A percentile compares a stretch with the other conserved stretches of the same genome.
phyloP scores from a whole-genome alignment of 805 yeast species.

The Tetrapisispora iriomotensis region DNA sequence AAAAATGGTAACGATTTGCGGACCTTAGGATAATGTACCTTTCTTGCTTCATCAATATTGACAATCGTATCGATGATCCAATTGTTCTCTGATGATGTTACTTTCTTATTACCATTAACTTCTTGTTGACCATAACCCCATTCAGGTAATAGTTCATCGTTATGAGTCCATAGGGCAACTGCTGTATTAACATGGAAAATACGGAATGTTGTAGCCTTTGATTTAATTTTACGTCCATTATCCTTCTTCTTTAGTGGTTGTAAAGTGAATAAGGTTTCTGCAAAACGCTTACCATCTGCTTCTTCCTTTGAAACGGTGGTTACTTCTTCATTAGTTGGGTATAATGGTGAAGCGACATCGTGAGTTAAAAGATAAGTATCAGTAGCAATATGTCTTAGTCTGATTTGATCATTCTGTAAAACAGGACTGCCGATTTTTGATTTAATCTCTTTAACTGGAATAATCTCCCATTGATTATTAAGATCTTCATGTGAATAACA shows the following conservation, averaged over 20 bases:
- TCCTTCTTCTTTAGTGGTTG: slow-evolving; percentile 49
- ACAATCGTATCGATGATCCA: slow-evolving; percentile 73
- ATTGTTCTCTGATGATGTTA: slow-evolving; percentile 51
- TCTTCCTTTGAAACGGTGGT: slow-evolving; percentile 58
- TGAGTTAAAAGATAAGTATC: slow-evolving; percentile 76
- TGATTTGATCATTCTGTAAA: slow-evolving; percentile 59
- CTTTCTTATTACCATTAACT: slow-evolving; percentile 86
- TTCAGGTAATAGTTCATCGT: slow-evolving; percentile 76
- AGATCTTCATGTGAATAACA: slow-evolving; percentile 44
- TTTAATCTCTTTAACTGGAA: slow-evolving; percentile 48
- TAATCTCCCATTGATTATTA: slow-evolving; percentile 79
- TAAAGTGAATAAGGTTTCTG: slow-evolving; percentile 71
- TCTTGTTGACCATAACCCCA: slow-evolving; percentile 93
- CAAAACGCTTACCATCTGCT: slow-evolving; percentile 44
- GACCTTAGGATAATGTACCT: slow-evolving; percentile 52
- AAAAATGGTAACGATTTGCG: slow-evolving; percentile 61
- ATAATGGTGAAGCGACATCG: slow-evolving; percentile 91
- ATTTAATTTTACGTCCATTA: slow-evolving; percentile 39
- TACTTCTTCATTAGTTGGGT: slow-evolving; percentile 89
- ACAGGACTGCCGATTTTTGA: slow-evolving; percentile 41
- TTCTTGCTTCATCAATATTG: slow-evolving; percentile 54
- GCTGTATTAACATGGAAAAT: slow-evolving; percentile 75
- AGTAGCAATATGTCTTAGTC: slow-evolving; percentile 74
- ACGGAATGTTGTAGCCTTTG: slow-evolving; percentile 60
- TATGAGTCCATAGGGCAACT: slow-evolving; percentile 91